Conservation (phyloP, 73 alveolate species). For the Symbiodinium natans region DNA sequence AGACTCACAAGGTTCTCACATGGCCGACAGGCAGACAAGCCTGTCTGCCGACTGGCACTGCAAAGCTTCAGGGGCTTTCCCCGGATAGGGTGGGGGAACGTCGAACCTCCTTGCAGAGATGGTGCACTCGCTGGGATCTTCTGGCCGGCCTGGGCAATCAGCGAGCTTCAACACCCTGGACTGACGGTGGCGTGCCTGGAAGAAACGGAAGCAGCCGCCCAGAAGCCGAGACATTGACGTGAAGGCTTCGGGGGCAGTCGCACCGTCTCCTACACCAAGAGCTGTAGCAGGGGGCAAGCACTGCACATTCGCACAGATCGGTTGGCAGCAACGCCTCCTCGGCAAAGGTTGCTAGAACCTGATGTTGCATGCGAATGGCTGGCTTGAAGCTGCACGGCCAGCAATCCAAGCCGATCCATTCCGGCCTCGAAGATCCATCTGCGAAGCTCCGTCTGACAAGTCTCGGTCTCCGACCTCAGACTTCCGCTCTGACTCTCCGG, state of each 20-base stretch:
- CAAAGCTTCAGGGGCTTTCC: too few species aligned
- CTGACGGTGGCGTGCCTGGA: neutral
- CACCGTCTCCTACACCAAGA: neutral
- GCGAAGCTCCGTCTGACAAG: conserved; percentile 62
- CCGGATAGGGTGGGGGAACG: too few species aligned
- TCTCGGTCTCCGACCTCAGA: conserved; percentile 8
- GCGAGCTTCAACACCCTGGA: neutral
- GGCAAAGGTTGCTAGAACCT: neutral
- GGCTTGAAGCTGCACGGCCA: neutral
- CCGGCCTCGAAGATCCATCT: conserved; percentile 60
- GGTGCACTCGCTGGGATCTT: conserved; percentile 6
- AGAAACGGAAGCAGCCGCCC: neutral
- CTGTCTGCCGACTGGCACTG: too few species aligned
- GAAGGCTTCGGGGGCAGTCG: neutral
- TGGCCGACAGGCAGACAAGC: too few species aligned
- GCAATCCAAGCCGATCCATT: neutral
- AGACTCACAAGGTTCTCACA: too few species aligned
- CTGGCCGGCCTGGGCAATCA: neutral
- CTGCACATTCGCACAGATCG: too few species aligned
- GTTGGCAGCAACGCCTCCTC: neutral
- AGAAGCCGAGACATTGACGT: neutral
- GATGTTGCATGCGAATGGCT: neutral
- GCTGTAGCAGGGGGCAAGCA: too few species aligned
- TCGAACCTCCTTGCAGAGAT: neutral
- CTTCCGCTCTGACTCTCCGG: neutral